Base-by-base conservation (phyloP, 2,329 filamentous ascomycete species). In the Cryphonectria naterciae region DNA sequence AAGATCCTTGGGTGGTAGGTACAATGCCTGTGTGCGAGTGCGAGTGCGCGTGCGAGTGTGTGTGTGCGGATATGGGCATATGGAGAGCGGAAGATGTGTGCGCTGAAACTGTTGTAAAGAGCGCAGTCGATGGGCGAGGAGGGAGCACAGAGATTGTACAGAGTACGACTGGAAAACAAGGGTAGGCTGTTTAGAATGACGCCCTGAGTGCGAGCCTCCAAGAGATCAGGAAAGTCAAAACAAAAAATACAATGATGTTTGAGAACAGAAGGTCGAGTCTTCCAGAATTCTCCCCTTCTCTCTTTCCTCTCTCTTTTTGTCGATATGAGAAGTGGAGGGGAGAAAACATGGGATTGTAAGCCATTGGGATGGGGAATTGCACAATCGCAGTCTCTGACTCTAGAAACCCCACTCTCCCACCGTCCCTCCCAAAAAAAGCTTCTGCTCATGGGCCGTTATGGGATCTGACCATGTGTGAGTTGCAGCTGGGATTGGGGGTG, bases 271-370 rank as follows among this genome's bases (percentile, higher is more conserved):
- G 25, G 25, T 19, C n/a, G 32, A 39, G 32, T 37, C 6, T 11
- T 61, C 17, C 17, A 13, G n/a, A 39, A 35, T 10, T 6, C 7
- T 11, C 17, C 19, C 17, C 58, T 17, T 46, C 5, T 19, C 5
- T 46, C 11, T 4, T 19, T 17, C 17, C 41, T 19, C 22, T 10
- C 37, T 39, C 37, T n/a, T 49, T 52, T 35, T 52, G n/a, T 64
- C 61, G 61, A 41, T 41, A 15, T 19, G 61, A 28, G 63, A 65
- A 37, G 43, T 32, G 64, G 46, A 60, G 65, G 65, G 35, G 19
- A 17, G n/a, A 32, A 43, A 68, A 68, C 56, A 73, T 73, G 71
- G 71, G 71, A 73, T 73, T 72, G 67, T 67, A 66, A 49, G 66
- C 66, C 37, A 35, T 67, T 22, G 49, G 56, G 66, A 70, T 70